Percentiles rank a stretch among this genome's conserved stretches.
phyloP scores from a whole-genome alignment of 2,329 filamentous ascomycete genomes.

The Phaeosphaeria sp. region DNA sequence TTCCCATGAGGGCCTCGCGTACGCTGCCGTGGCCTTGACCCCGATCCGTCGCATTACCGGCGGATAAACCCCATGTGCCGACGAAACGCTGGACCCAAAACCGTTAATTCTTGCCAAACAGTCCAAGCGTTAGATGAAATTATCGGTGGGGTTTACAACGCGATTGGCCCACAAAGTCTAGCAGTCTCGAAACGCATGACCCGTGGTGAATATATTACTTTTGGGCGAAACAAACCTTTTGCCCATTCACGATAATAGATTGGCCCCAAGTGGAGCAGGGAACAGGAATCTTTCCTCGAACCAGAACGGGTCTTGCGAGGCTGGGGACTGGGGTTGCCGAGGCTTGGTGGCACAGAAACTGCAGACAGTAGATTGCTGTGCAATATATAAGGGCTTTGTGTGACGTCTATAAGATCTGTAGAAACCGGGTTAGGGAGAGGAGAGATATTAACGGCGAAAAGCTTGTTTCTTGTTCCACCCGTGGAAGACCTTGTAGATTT shows the following conservation, averaged over 20 bases:
- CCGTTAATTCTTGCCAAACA: constrained; percentile 21
- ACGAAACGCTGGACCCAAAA: constrained; percentile 15
- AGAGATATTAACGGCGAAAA: constrained; percentile 5
- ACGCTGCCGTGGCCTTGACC: background rate
- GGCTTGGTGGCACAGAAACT: background rate
- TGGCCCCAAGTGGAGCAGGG: background rate
- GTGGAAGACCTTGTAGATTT: constrained; percentile 19
- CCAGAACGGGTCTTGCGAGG: background rate
- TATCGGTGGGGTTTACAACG: background rate
- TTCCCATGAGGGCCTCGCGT: background rate
- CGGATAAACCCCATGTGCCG: constrained; percentile 10
- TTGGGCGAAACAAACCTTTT: background rate
- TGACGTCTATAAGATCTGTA: constrained; percentile 11
- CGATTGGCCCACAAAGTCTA: constrained; percentile 15
- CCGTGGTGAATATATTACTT: constrained; percentile 19
- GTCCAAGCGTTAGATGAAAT: constrained; percentile 17
- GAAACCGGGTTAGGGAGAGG: background rate
- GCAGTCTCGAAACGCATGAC: constrained; percentile 25
- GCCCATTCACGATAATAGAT: background rate
- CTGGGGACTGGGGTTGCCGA: background rate
- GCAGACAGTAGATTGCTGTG: constrained; percentile 3
- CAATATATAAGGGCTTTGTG: constrained; percentile 2
- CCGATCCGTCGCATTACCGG: constrained; percentile 20
- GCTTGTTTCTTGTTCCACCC: constrained; percentile 14
- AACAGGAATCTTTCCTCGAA: background rate